These are phyloP conservation scores for Knoxdaviesia capensis DNA, from an alignment of 2,329 filamentous ascomycete species.

Conservation along the genomic window DNA sequence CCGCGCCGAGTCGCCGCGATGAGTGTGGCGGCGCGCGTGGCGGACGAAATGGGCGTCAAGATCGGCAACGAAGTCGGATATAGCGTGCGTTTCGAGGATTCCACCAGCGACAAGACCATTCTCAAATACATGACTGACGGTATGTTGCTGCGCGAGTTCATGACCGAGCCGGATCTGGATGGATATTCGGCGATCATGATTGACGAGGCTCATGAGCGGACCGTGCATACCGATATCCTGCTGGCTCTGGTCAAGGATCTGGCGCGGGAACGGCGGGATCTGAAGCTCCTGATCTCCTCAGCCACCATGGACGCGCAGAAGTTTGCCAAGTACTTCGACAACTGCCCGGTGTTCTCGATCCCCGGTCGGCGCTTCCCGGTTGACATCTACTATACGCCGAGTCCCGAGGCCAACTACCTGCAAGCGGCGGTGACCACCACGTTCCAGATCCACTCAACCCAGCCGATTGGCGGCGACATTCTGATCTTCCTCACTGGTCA, in stretches of 20 bases:
- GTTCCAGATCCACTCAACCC: slow-evolving; percentile 84
- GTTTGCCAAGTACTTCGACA: slow-evolving; percentile 80
- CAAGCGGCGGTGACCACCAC: slow-evolving; percentile 80
- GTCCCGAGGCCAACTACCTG: slow-evolving; percentile 87
- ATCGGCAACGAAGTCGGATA: slow-evolving; percentile 88
- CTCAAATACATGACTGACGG: slow-evolving; percentile 97
- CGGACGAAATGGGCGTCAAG: slow-evolving; percentile 81
- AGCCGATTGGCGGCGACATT: slow-evolving; percentile 62
- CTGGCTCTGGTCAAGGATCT: slow-evolving; percentile 80
- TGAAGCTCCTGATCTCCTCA: slow-evolving; percentile 82
- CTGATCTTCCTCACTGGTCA: slow-evolving; percentile 89
- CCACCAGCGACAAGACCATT: slow-evolving; percentile 74
- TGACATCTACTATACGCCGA: slow-evolving; percentile 75
- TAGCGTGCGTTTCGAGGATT: slow-evolving; percentile 84
- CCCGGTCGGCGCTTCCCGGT: slow-evolving; percentile 78
- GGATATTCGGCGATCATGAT: slow-evolving; percentile 85
- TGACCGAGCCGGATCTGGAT: slow-evolving; percentile 69
- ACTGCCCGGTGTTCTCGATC: slow-evolving; percentile 86
- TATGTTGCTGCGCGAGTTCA: slow-evolving; percentile 76
- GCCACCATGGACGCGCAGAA: slow-evolving; percentile 90
- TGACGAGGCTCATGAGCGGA: slow-evolving; percentile 92
- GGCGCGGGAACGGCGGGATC: slow-evolving; percentile 58
- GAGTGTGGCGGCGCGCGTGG: slow-evolving; percentile 90
- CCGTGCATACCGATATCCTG: slow-evolving; percentile 75
- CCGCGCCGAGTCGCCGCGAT: slow-evolving; percentile 90